Evolutionary conservation across 148 eudicot genomes (phyloP), one percentile per base, ranked within the genome.

Genomic region (Vaccinium corymbosum): DNA sequence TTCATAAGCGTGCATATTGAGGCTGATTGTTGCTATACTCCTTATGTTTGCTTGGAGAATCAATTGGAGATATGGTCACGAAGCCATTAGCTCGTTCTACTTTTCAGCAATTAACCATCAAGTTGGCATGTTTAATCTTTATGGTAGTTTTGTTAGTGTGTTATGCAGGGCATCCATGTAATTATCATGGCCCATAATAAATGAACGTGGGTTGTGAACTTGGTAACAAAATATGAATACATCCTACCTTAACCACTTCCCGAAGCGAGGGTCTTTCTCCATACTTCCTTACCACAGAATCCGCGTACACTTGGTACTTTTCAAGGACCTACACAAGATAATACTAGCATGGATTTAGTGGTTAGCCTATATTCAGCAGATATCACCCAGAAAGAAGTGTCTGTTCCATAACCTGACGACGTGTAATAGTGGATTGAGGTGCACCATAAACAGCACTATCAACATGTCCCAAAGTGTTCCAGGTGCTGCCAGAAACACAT

Each of bases 371-470:
- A 53, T 32, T 32, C 52, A 52, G 42, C 11, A 20, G 84, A 64
- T 25, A 49, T 20, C 71, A 53, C 27, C 53, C 1, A 22, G 25
- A 74, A 74, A 80, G 13, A 81, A 68, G 20, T 35, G 10, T 48
- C 82, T 78, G 25, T 29, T 20, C 38, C 74, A 82, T 61, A 83
- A 97, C 98, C 98, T 94, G 91, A 64, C 99, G 93, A 76, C 98
- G 95, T 48, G 98, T 93, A 80, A 97, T 80, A 61, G 76, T 86
- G 79, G 89, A 86, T 38, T 76, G 89, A 90, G 99, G 94, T 86
- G 87, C 95, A 32, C 97, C 99, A 87, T 94, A 97, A 62, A 97
- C 90, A 82, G 87, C 92, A 86, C 90, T 85, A 83, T 97, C 99
- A 70, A 97, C 95, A 72, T 85, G 84, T 82, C 90, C 92, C 88